phyloP scores from a whole-genome alignment of 441 rosid species.

The Melastoma candidum region DNA sequence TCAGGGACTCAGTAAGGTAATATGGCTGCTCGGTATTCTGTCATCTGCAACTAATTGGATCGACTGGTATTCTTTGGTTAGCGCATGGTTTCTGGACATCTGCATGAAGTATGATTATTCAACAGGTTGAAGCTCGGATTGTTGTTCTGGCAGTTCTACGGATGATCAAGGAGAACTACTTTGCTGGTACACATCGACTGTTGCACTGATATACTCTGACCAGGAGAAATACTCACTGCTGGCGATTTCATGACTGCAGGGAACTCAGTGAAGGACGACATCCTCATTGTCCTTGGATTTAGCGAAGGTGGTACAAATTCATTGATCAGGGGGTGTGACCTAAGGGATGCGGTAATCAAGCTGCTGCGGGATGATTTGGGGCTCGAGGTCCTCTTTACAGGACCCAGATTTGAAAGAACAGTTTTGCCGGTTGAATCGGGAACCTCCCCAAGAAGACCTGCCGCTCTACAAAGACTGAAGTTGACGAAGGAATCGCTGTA shows the following conservation, averaged over 20 bases:
- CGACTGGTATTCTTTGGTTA: too few species aligned
- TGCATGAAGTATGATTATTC: background rate
- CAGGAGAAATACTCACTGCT: background rate
- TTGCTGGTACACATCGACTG: constrained; percentile 35
- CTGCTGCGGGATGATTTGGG: constrained; percentile 63
- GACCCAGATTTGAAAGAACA: constrained; percentile 24
- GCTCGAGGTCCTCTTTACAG: constrained; percentile 42
- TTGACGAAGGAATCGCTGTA: constrained; percentile 56
- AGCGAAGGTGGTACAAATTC: constrained; percentile 21
- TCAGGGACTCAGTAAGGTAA: constrained; percentile 72
- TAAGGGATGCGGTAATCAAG: constrained; percentile 42
- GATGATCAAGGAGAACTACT: constrained; percentile 79
- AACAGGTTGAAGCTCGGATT: constrained; percentile 87
- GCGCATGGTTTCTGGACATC: too few species aligned
- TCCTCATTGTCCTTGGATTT: constrained; percentile 58
- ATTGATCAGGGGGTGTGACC: constrained; percentile 22
- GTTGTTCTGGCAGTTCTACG: constrained; percentile 80
- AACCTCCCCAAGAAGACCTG: constrained; percentile 63
- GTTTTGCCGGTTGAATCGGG: constrained; percentile 14
- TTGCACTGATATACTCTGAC: background rate
- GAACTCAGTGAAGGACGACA: constrained; percentile 53
- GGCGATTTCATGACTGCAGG: constrained; percentile 38
- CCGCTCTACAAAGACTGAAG: constrained; percentile 42
- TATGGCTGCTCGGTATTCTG: constrained; percentile 1
- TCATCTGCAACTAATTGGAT: background rate